A percentile compares a stretch with the other conserved stretches of the same genome.
These are phyloP conservation scores for Phialophora chinensis DNA, from an alignment of 2,329 filamentous ascomycete species.

Conservation along the genomic window DNA sequence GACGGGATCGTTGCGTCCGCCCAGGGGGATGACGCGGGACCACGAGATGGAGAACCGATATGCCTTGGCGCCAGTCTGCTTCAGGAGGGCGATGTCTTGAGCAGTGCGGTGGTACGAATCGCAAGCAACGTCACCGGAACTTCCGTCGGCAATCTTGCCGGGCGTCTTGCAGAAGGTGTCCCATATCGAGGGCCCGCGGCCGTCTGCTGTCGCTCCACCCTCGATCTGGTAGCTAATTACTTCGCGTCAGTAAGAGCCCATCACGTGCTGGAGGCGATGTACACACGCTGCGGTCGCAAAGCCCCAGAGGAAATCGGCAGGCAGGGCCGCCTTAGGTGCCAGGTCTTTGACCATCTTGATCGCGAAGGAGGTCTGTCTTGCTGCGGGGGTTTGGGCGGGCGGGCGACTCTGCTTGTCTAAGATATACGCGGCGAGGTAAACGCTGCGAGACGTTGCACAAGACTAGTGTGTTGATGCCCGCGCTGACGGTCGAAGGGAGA, in stretches of 20 bases:
- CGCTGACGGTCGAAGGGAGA: not conserved
- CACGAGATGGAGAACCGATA: conserved; percentile 88
- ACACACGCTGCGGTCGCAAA: conserved; percentile 77
- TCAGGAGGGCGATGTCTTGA: conserved; percentile 79
- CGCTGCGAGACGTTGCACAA: conserved; percentile 3
- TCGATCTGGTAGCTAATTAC: conserved; percentile 80
- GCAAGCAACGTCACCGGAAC: conserved; percentile 77
- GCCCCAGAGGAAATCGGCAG: conserved; percentile 76
- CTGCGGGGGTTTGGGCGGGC: not conserved
- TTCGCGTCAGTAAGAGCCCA: conserved; percentile 14
- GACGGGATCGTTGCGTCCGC: conserved; percentile 79
- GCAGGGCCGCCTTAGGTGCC: conserved; percentile 53
- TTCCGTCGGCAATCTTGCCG: conserved; percentile 81
- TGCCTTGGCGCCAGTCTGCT: conserved; percentile 71
- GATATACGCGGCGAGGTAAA: not conserved
- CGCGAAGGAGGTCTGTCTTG: not conserved
- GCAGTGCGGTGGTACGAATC: conserved; percentile 82
- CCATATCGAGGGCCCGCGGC: conserved; percentile 84
- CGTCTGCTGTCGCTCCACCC: conserved; percentile 74
- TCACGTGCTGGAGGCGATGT: not conserved
- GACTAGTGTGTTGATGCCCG: not conserved
- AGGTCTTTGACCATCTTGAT: conserved; percentile 34
- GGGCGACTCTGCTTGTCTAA: not conserved
- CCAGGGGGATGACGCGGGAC: conserved; percentile 83
- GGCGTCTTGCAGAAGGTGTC: conserved; percentile 83